A percentile compares a stretch with the other conserved stretches of the same genome.
These are phyloP conservation scores for Sanghuangporus sanghuang DNA, from an alignment of 1,284 basidiomycete species.

Conservation along the genomic window DNA sequence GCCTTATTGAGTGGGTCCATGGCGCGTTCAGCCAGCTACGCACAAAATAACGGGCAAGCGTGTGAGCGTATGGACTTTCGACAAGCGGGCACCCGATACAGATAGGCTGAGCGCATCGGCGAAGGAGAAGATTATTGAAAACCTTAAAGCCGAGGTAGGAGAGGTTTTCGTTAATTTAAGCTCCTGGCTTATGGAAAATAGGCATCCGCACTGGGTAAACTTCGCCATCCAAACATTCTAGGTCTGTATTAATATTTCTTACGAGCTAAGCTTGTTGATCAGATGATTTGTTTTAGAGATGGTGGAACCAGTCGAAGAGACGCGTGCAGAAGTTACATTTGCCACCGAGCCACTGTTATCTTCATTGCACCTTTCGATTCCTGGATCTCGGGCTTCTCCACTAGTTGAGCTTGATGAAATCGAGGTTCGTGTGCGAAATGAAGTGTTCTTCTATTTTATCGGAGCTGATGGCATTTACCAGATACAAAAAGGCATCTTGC, in stretches of 20 bases:
- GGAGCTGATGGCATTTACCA: constrained; percentile 29
- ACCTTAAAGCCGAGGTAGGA: constrained; percentile 83
- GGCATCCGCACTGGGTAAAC: constrained; percentile 80
- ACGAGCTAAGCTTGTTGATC: background rate
- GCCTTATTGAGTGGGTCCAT: constrained; percentile 58
- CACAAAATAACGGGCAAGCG: constrained; percentile 87
- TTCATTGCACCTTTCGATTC: constrained; percentile 71
- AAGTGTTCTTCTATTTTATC: background rate
- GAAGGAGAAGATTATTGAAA: constrained; percentile 72
- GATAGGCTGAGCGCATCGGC: constrained; percentile 58
- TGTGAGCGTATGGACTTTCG: constrained; percentile 86
- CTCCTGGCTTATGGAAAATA: constrained; percentile 29
- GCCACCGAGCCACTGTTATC: constrained; percentile 89
- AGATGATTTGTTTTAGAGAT: constrained; percentile 54
- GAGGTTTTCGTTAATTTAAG: background rate
- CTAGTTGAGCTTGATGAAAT: constrained; percentile 82
- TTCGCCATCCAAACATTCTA: constrained; percentile 92
- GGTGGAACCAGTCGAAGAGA: constrained; percentile 97
- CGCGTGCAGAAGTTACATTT: constrained; percentile 82
- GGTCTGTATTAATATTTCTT: constrained; percentile 38
- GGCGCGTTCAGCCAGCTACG: constrained; percentile 78
- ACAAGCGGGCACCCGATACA: constrained; percentile 75
- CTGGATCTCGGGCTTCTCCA: constrained; percentile 48
- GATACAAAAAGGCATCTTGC: constrained; percentile 96
- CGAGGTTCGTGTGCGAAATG: constrained; percentile 50